Evolutionary conservation across 108 stramenopile species (phyloP).

Genomic region (Cyclotella sp.): DNA sequence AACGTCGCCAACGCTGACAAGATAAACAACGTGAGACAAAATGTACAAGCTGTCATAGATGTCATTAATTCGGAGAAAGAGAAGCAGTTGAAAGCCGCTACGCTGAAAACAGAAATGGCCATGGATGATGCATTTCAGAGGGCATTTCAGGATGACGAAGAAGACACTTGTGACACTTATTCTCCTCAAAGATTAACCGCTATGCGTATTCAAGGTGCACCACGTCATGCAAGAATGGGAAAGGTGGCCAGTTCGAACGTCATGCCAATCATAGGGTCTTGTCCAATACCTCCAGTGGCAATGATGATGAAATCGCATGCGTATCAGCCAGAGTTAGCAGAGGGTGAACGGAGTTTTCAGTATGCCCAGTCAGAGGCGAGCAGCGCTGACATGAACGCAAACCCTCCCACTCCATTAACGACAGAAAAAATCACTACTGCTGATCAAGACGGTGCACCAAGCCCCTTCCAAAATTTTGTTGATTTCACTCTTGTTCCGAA

Average conservation of each 20-base stretch:
- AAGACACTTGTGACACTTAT: background rate
- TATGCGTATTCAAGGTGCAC: background rate
- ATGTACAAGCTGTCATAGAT: constrained; percentile 71
- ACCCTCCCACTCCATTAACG: background rate
- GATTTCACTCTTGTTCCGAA: constrained; percentile 78
- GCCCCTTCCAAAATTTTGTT: background rate
- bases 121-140: constrained; percentile 24
- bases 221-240: background rate
- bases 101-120: constrained; percentile 61
- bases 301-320: background rate
- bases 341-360: background rate
- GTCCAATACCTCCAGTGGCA: background rate
- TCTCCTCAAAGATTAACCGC: no score
- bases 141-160: constrained; percentile 19
- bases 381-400: background rate
- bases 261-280: background rate
- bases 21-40: constrained; percentile 62
- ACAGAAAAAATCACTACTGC: background rate
- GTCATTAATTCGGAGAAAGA: constrained; percentile 67
- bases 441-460: background rate
- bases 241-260: background rate
- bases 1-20: constrained; percentile 55
- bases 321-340: background rate
- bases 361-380: background rate
- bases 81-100: constrained; percentile 60